Base-by-base conservation (phyloP, 2,329 filamentous ascomycete genomes). In the Penicillium sp. region DNA sequence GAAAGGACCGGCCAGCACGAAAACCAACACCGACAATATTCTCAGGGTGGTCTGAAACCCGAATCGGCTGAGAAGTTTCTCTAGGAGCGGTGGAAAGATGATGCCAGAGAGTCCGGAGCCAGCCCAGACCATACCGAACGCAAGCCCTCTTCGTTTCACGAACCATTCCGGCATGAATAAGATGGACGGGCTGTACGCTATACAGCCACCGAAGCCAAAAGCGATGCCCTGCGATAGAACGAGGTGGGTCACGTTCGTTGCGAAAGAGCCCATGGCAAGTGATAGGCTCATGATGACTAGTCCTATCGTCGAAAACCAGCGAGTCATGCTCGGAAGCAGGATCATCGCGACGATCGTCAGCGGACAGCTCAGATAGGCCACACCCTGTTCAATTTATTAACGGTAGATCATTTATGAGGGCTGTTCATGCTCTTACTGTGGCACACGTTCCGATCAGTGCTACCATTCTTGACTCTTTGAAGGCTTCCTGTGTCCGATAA, bases 141-240 rank as follows among this genome's bases (percentile, higher is more conserved):
- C 74, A 60, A 65, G 71, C 58, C 76, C 76, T 44, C 70, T 66
- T 16, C 72, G 63, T 58, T 77, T 72, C 8, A 79, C 71, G 63
- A 80, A 81, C 72, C 62, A 85, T 57, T 80, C 76, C 31, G 79
- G 75, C 43, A 81, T 68, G 42, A 74, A 75, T 44, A 76, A 63
- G 28, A 80, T 72, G 2, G 73, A 72, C 0, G 76, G 76, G 18
- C 63, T 78, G 62, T 72, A 83, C 4, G 79, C 65, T 1, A 81
- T 67, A 20, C 74, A 70, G 0, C 80, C 80, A 0, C 79, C 74
- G 8, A 75, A 57, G 0, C 73, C 75, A n/a, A 72, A 75, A 2
- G 55, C 56, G 9, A 67, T 51, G 1, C 65, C 65, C 44, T 67
- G 65, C 0, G 65, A 63, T 2, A 65, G 44, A 11, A 67, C 57